Evolutionary conservation across 257 asterid species (phyloP), one percentile per base, ranked within the genome.

Genomic region (Thymus mandschuricus): DNA sequence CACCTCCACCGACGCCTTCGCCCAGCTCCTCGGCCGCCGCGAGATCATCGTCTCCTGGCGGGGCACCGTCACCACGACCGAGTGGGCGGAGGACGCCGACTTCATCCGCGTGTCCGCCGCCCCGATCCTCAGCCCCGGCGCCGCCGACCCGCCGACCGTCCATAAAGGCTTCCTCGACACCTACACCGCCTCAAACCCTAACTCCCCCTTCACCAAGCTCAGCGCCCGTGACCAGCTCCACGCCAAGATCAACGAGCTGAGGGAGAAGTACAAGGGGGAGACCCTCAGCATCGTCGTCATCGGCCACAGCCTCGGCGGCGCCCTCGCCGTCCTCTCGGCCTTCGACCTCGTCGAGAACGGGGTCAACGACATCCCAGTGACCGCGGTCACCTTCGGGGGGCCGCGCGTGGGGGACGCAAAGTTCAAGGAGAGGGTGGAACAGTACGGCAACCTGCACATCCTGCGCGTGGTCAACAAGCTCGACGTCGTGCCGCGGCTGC

Each of bases 221-320:
- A 92, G 96, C 75, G 90, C 86, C 1, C 43, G 12, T 70, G 89
- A 73, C 35, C 59, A 91, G 72, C 84, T 91, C 8, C 63, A 66
- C 10, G 73, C 33, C 56, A 3, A 83, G 70, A 85, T 92, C 2
- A 28, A 64, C 1, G 54, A 70, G 0, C 48, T 86, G 62, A 78
- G 75, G 38, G 66, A 83, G 10, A 33, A 64, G 59, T 87, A 88
- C 82, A 81, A 81, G 49, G 66, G 62, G 45, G 96, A 92, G 62
- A 62, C 58, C 41, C 50, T 88, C 34, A 88, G 95, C 83, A 92
- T 92, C 7, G 78, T 84, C 1, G 34, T 92, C 4, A 83, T 95
- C 0, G 98, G 97, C 3, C 98, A 88, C 75, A 88, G 96, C 45
- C 86, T 92, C 1, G 96, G 98, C 1, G 97, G 92, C 0, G 13